Evolutionary conservation across 2,329 filamentous ascomycete species (phyloP).

Genomic region (Periglandula ipomoeae): DNA sequence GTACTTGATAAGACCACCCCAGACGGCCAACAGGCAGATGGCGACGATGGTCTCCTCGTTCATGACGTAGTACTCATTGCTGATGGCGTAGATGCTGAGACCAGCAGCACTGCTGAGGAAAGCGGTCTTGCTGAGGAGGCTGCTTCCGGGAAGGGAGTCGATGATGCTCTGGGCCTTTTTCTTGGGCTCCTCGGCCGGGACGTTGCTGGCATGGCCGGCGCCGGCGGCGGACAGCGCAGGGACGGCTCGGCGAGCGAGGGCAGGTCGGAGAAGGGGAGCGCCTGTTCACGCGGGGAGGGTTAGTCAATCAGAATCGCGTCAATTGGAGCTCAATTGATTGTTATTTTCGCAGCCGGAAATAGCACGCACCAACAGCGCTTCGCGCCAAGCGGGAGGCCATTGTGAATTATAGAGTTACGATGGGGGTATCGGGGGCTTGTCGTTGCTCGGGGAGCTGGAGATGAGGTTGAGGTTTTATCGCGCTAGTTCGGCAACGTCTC

Average conservation of each 20-base stretch:
- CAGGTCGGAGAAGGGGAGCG: slow-evolving; percentile 82
- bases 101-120: slow-evolving; percentile 90
- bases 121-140: slow-evolving; percentile 88
- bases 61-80: slow-evolving; percentile 99
- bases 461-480: slow-evolving; percentile 43
- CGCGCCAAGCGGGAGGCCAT: slow-evolving; percentile 98
- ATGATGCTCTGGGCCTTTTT: slow-evolving; percentile 95
- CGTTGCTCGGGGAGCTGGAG: slow-evolving; percentile 35
- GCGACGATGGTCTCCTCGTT: slow-evolving; percentile 98
- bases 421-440: slow-evolving; percentile 38
- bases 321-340: slow-evolving; percentile 19
- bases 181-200: slow-evolving; percentile 83
- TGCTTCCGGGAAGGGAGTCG: slow-evolving; percentile 87
- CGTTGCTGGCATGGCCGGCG: slow-evolving; percentile 63
- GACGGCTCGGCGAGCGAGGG: slow-evolving; percentile 64
- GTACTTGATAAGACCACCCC: slow-evolving; percentile 86
- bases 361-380: slow-evolving; percentile 79
- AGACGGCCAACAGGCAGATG: slow-evolving; percentile 86
- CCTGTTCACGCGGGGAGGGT: slow-evolving; percentile 40
- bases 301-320: neutral
- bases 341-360: slow-evolving; percentile 9
- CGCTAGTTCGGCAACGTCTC: slow-evolving; percentile 30
- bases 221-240: slow-evolving; percentile 64
- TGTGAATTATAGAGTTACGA: slow-evolving; percentile 54
- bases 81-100: slow-evolving; percentile 88